Conservation (phyloP, 441 rosid genomes). For the Jatropha podagrica region DNA sequence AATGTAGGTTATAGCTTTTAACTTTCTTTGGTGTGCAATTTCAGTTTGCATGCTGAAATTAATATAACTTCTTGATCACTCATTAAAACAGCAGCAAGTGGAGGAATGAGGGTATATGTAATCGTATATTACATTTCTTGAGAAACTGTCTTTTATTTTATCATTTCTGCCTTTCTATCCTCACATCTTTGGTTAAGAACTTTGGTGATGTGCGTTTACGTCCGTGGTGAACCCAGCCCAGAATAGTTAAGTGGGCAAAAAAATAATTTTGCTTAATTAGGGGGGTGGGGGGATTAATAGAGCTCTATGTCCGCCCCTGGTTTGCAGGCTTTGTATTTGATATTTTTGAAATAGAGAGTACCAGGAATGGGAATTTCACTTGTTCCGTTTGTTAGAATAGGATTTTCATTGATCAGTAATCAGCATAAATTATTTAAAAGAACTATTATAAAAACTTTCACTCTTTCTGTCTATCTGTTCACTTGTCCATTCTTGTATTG, state of each 20-base stretch:
- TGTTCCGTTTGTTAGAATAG: background rate
- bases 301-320: too few relatives aligned
- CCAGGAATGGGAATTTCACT: background rate
- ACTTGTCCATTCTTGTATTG: constrained; percentile 4
- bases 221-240: too few relatives aligned
- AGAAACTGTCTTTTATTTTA: background rate
- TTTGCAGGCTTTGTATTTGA: background rate
- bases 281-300: too few relatives aligned
- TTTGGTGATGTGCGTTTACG: background rate
- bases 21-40: background rate
- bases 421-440: background rate
- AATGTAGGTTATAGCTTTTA: background rate
- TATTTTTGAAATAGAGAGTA: background rate
- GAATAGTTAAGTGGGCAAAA: too few relatives aligned
- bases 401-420: background rate
- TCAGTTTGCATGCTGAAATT: background rate
- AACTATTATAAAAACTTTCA: background rate
- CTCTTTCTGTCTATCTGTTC: background rate
- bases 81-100: background rate
- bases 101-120: background rate
- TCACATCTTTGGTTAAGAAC: background rate
- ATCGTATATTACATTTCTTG: background rate
- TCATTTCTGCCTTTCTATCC: background rate
- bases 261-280: too few relatives aligned
- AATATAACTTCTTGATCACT: background rate